A percentile compares a stretch with the other conserved stretches of the same genome.
phyloP scores from a whole-genome alignment of 2,329 filamentous ascomycete species.

The Corniculantispora saksenae region DNA sequence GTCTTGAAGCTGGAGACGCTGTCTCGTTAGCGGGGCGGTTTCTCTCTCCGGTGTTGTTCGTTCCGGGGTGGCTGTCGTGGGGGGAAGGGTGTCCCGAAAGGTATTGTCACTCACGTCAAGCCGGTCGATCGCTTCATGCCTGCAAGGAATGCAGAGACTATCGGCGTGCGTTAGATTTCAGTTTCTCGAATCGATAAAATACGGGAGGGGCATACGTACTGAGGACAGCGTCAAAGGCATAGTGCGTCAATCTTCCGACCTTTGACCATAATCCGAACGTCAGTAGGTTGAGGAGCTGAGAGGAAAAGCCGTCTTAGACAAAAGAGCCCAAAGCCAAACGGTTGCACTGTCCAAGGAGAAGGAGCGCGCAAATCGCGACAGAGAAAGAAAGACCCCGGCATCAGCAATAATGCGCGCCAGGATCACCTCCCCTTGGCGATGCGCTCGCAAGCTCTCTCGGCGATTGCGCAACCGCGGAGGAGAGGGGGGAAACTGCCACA shows the following conservation, averaged over 20 bases:
- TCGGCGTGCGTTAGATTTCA: background rate
- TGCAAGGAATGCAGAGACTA: conserved; percentile 93
- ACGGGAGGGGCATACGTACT: conserved; percentile 54
- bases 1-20: conserved; percentile 74
- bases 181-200: background rate
- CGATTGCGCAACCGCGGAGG: background rate
- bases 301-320: conserved; percentile 36
- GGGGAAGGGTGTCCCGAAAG: background rate
- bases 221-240: conserved; percentile 93
- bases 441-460: no score
- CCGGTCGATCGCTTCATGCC: conserved; percentile 97
- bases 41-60: background rate
- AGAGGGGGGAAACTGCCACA: background rate
- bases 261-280: conserved; percentile 70
- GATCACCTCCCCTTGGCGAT: no score
- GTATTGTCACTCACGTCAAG: conserved; percentile 77
- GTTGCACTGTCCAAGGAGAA: background rate
- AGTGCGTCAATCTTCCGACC: conserved; percentile 91
- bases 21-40: conserved; percentile 22
- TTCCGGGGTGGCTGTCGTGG: no score
- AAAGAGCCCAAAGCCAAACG: background rate
- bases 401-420: background rate
- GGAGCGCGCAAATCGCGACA: no score
- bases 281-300: conserved; percentile 65
- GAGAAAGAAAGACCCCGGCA: no score